A percentile compares a stretch with the other conserved stretches of the same genome.
Evolutionary conservation across 2,329 filamentous ascomycete species (phyloP).

Genomic region (Venturia pyrina): DNA sequence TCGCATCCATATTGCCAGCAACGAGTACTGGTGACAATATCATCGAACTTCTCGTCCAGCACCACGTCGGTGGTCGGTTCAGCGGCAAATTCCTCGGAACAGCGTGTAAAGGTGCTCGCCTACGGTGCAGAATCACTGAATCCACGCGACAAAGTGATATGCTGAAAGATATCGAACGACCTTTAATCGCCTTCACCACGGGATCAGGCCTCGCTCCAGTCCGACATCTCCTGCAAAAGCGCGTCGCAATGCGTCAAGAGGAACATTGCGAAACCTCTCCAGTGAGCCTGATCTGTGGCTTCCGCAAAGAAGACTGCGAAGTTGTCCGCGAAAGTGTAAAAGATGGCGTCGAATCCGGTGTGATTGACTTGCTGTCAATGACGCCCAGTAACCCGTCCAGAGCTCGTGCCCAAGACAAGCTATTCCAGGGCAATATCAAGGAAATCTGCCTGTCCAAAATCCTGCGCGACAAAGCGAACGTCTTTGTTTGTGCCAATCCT

Average conservation of each 20-base stretch:
- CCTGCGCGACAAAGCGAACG: neutral
- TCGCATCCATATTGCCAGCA: neutral
- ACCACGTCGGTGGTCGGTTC: conserved; percentile 14
- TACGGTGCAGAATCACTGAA: conserved; percentile 15
- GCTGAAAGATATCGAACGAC: conserved; percentile 6
- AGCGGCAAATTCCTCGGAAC: conserved; percentile 15
- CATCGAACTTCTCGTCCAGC: conserved; percentile 15
- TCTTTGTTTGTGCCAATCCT: neutral
- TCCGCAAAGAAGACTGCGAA: neutral
- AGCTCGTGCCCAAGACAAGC: neutral
- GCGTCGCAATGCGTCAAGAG: neutral
- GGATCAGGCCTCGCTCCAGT: conserved; percentile 19
- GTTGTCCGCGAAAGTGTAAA: neutral
- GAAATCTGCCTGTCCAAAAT: neutral
- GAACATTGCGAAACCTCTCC: neutral
- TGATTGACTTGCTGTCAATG: neutral
- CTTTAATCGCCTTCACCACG: conserved; percentile 17
- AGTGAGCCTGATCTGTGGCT: neutral
- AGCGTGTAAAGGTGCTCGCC: neutral
- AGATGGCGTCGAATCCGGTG: neutral
- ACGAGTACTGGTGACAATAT: neutral
- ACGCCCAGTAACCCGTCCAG: neutral
- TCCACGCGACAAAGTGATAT: conserved; percentile 2
- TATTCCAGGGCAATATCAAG: neutral
- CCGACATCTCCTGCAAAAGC: neutral